Base-by-base conservation (phyloP, 805 yeast genomes). In the Maudiozyma bulderi region DNA sequence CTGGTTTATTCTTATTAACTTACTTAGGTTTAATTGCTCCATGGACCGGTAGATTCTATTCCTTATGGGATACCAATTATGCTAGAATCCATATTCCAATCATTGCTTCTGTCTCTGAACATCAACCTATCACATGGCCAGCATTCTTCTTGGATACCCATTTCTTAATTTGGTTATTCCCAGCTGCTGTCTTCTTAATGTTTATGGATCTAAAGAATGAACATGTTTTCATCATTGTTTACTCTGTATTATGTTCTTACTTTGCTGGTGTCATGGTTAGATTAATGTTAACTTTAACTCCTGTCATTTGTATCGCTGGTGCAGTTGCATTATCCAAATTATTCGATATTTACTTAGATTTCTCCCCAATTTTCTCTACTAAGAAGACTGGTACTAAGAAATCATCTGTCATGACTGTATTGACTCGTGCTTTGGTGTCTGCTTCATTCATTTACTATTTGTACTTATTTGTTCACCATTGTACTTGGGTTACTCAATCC, bases 61-160 rank as follows among this genome's bases (percentile, higher is more conserved):
- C 98, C 2, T 72, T 95, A 57, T 93, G 99, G 99, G 99, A 93
- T 67, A 93, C 99, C 5, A 84, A 78, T 67, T 93, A 95, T 63
- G 99, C 99, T 54, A 91, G 90, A 73, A 86, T 93, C 56, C 99
- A 93, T 66, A 93, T 93, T 60, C 99, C 99, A 43, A 93, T 93
- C 64, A 93, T 93, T 69, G 99, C 99, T 1, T 90, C 97, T 3
- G 99, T 93, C 38, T 87, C 96, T 11, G 99, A 93, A 73, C 99
- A 93, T 74, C 99, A 93, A 75, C 99, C 99, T 51, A 91, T 98
- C n/a, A 96, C 99, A 4, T 93, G 99, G 99, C 95, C 98, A 9
- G 81, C 97, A 10, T 95, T 93, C 68, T 93, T 88, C 78, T 87
- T 91, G 65, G 99, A 93, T 67, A 83, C 93, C 46, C 86, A 82